Evolutionary conservation across 352 stramenopile species (phyloP).

Genomic region (Plasmopara halstedii): DNA sequence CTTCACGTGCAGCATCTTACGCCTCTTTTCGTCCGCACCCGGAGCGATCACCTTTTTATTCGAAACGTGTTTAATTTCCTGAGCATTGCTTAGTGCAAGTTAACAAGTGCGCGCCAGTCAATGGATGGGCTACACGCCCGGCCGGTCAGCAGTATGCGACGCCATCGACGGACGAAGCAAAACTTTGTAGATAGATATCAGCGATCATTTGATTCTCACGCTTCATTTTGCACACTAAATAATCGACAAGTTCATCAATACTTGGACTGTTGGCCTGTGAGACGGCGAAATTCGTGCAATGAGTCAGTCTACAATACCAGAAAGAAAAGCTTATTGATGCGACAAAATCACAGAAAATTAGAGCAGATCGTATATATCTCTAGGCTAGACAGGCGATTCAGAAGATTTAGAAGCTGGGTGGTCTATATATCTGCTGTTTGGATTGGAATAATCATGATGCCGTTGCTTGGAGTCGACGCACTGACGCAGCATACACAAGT

Average conservation of each 20-base stretch:
- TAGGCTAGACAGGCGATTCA: constrained; percentile 4
- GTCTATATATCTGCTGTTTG: constrained; percentile 1
- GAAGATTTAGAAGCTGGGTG: constrained; percentile 7
- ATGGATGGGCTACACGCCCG: neutral
- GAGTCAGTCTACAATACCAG: neutral
- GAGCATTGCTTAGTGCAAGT: neutral
- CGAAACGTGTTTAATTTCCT: too few relatives aligned
- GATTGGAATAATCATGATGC: neutral
- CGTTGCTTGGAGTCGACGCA: constrained; percentile 6
- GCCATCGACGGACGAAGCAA: neutral
- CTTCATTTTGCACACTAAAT: constrained; percentile 1
- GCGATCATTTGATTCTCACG: neutral
- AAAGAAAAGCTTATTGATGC: constrained; percentile 1
- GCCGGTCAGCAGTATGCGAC: constrained; percentile 2
- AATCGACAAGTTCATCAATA: neutral
- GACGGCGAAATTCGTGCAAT: neutral
- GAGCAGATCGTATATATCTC: constrained; percentile 1
- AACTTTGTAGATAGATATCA: neutral
- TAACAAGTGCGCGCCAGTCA: constrained; percentile 1
- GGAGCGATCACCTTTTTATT: too few relatives aligned
- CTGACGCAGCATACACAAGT: constrained; percentile 55
- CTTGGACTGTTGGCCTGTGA: neutral
- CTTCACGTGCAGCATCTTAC: neutral
- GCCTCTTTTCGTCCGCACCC: neutral
- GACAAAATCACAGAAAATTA: constrained; percentile 1